Evolutionary conservation across 2,329 filamentous ascomycete species (phyloP), one percentile per base, ranked within the genome.

Genomic region (Endocalyx cinctus): DNA sequence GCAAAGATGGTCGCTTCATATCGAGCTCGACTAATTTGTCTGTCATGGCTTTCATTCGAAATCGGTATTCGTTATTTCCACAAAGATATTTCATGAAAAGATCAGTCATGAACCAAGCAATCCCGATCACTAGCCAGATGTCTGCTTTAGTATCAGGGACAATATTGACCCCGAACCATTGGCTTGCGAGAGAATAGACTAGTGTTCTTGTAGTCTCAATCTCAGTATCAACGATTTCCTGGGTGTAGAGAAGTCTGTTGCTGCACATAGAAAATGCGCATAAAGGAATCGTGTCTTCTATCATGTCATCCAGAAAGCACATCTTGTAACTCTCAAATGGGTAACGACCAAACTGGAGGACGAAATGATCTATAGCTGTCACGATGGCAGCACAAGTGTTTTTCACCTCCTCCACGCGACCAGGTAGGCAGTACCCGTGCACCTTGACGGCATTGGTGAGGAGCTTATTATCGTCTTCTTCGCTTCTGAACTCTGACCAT

Each of bases 131-230:
- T 14, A 94, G 79, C 92, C 92, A 98, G 34, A 81, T 78, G 58
- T 98, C 92, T 32, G 74, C 72, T 13, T 81, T 77, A 25, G 83
- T 79, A 52, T 88, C 86, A 1, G 92, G 83, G 29, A 94, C 82
- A 46, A 98, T 85, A 53, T 89, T 89, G 43, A 98, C 83, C 12
- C 92, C 92, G 44, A 92, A 86, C 84, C 90, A 98, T 57, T 98
- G 92, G 38, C 81, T 86, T 10, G 92, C 87, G 29, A 97, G 69
- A 1, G 88, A 82, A 55, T 92, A 84, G 7, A 94, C 82, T 14
- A 98, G 66, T 34, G 77, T 80, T 40, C 88, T 77, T 4, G 87
- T 94, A 10, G 84, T 83, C 18, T 87, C 79, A 47, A 92, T 79
- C 49, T 95, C 80, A 0, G 82, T 81, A 50, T 98, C 90, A 47